A percentile compares a stretch with the other conserved stretches of the same genome.
Conservation (phyloP, 257 asterid genomes). For the Scutellaria barbata region DNA sequence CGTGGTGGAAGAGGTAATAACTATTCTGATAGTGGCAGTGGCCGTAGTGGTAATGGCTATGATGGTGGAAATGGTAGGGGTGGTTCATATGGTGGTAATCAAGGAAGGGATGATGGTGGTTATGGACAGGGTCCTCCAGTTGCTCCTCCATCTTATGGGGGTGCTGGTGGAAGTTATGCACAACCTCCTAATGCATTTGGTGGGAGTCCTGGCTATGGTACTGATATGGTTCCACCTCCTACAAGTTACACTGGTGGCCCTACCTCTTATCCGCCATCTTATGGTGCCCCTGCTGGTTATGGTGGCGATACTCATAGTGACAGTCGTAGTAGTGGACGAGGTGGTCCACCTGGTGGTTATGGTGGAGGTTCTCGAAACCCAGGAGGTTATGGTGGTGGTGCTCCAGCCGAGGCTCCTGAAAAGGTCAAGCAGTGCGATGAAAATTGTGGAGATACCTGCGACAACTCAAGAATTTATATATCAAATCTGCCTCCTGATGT, state of each 20-base stretch:
- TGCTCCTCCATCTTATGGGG: constrained; percentile 76
- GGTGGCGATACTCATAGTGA: constrained; percentile 59
- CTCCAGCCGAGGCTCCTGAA: constrained; percentile 64
- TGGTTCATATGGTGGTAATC: constrained; percentile 66
- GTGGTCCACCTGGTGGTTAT: constrained; percentile 73
- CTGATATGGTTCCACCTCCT: constrained; percentile 87
- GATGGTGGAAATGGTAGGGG: constrained; percentile 58
- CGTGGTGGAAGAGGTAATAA: constrained; percentile 63
- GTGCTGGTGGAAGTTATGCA: constrained; percentile 60
- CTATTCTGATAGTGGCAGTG: constrained; percentile 54
- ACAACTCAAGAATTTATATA: constrained; percentile 93
- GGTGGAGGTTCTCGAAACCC: constrained; percentile 66
- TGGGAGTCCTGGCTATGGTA: constrained; percentile 65
- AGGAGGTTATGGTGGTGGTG: constrained; percentile 71
- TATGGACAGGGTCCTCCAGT: constrained; percentile 72
- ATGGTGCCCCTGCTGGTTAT: constrained; percentile 83
- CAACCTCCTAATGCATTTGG: constrained; percentile 72
- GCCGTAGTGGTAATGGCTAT: constrained; percentile 60
- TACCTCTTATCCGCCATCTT: constrained; percentile 87
- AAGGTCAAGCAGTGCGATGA: constrained; percentile 97
- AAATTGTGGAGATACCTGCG: constrained; percentile 90
- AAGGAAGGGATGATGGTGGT: constrained; percentile 74
- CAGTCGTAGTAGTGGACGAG: constrained; percentile 75
- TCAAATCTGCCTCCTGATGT: constrained; percentile 98
- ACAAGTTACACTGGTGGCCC: constrained; percentile 90